Percentiles rank a stretch among this genome's conserved stretches.
These are phyloP conservation scores for Leucosporidium yakuticum DNA, from an alignment of 768 basidiomycete species.

Conservation along the genomic window DNA sequence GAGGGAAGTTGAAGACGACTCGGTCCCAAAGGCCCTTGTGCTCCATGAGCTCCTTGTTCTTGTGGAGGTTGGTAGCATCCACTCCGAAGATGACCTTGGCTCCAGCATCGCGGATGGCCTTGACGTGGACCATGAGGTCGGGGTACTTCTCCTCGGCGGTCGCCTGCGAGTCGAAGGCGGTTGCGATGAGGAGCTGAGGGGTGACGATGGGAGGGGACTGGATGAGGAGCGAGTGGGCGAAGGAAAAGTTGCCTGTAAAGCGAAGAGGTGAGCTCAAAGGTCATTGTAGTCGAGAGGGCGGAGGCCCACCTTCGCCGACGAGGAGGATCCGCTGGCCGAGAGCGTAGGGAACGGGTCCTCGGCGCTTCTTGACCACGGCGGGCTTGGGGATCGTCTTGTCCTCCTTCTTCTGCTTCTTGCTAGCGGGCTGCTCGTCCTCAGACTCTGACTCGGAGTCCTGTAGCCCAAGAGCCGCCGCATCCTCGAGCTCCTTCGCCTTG, in stretches of 20 bases:
- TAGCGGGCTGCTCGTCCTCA: not conserved
- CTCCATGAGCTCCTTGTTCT: slow-evolving; percentile 54
- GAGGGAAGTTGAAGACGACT: slow-evolving; percentile 93
- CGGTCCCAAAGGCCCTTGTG: slow-evolving; percentile 56
- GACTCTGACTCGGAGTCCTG: not conserved
- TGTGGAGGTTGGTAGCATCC: slow-evolving; percentile 75
- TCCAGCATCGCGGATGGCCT: slow-evolving; percentile 54
- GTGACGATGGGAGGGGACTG: slow-evolving; percentile 45
- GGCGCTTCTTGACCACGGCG: slow-evolving; percentile 18
- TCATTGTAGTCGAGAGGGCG: not conserved
- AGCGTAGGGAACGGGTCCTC: slow-evolving; percentile 3
- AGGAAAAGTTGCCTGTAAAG: slow-evolving; percentile 68
- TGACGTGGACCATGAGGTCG: slow-evolving; percentile 56
- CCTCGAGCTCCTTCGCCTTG: not conserved
- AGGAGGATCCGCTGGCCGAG: slow-evolving; percentile 49
- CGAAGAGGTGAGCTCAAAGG: not conserved
- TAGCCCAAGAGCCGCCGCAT: not conserved
- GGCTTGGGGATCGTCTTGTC: not conserved
- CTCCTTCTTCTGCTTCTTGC: not conserved
- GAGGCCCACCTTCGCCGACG: slow-evolving; percentile 67
- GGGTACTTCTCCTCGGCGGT: slow-evolving; percentile 78
- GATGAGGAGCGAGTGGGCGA: slow-evolving; percentile 66
- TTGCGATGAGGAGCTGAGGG: slow-evolving; percentile 60
- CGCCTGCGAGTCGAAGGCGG: slow-evolving; percentile 72
- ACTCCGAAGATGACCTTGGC: slow-evolving; percentile 69